These are phyloP conservation scores for Amanita subjunquillea DNA, from an alignment of 768 basidiomycete species.

Conservation along the genomic window DNA sequence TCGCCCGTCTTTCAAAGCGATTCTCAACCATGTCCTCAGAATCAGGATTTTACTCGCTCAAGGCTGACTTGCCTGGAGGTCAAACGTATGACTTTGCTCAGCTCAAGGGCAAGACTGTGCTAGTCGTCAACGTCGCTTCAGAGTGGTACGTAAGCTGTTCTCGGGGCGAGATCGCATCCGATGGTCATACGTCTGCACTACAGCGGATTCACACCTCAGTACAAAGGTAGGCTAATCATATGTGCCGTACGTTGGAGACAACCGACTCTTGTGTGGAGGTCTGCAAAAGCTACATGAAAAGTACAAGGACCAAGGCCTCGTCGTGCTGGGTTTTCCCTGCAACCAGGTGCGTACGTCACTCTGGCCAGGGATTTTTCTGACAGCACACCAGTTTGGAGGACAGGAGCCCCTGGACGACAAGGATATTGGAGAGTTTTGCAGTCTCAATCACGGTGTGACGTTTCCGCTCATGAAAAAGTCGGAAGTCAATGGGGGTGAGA, in stretches of 20 bases:
- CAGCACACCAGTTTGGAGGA: constrained; percentile 51
- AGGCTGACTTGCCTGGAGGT: constrained; percentile 49
- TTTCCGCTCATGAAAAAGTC: constrained; percentile 92
- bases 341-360: constrained; percentile 48
- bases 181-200: background rate
- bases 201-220: constrained; percentile 81
- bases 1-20: background rate
- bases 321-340: constrained; percentile 86
- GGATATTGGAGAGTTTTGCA: constrained; percentile 67
- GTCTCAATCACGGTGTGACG: constrained; percentile 76
- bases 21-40: constrained; percentile 19
- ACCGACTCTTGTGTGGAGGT: constrained; percentile 13
- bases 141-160: constrained; percentile 38
- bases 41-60: constrained; percentile 55
- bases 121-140: constrained; percentile 73
- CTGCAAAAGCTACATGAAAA: constrained; percentile 76
- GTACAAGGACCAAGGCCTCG: constrained; percentile 65
- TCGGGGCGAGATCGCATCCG: background rate
- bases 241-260: too few relatives aligned
- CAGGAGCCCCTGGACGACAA: constrained; percentile 81
- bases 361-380: background rate
- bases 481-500: constrained; percentile 81
- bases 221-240: constrained; percentile 27
- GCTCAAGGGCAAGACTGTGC: constrained; percentile 67
- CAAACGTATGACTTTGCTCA: constrained; percentile 53